These are phyloP conservation scores for Alternaria alternata DNA, from an alignment of 2,329 filamentous ascomycete species.

Conservation along the genomic window DNA sequence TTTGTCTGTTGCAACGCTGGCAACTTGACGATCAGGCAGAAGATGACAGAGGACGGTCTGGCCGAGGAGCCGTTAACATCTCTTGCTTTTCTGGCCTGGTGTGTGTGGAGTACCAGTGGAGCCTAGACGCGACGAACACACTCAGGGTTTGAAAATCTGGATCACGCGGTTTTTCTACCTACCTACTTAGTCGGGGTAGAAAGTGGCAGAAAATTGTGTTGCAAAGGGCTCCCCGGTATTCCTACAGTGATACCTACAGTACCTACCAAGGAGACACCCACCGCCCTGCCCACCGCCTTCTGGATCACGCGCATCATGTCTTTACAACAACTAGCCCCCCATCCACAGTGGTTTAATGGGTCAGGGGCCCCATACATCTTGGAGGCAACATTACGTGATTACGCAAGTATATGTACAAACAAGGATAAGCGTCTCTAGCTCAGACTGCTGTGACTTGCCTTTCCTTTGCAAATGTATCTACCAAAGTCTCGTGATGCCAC, in stretches of 20 bases:
- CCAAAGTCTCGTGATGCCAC: background rate
- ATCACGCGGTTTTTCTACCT: conserved; percentile 7
- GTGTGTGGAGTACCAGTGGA: conserved; percentile 24
- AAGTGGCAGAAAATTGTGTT: background rate
- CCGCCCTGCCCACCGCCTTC: background rate
- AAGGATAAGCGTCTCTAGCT: background rate
- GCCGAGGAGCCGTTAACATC: conserved; percentile 3
- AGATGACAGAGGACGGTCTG: conserved; percentile 14
- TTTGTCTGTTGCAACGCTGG: conserved; percentile 4
- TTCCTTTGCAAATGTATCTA: background rate
- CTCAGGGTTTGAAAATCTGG: conserved; percentile 23
- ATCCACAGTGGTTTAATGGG: background rate
- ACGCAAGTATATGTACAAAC: conserved; percentile 28
- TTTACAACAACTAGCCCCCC: conserved; percentile 6
- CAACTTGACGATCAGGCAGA: conserved; percentile 15
- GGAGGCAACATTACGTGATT: conserved; percentile 14
- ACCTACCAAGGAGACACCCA: background rate
- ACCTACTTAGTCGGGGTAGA: background rate
- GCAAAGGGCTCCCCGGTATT: background rate
- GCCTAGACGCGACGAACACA: conserved; percentile 21
- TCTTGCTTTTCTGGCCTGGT: conserved; percentile 10
- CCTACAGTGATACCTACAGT: background rate
- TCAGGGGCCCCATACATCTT: background rate
- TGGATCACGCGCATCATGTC: conserved; percentile 10
- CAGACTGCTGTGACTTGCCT: background rate